phyloP scores from a whole-genome alignment of 2,329 filamentous ascomycete species.

The Calcarisporium arbuscula region DNA sequence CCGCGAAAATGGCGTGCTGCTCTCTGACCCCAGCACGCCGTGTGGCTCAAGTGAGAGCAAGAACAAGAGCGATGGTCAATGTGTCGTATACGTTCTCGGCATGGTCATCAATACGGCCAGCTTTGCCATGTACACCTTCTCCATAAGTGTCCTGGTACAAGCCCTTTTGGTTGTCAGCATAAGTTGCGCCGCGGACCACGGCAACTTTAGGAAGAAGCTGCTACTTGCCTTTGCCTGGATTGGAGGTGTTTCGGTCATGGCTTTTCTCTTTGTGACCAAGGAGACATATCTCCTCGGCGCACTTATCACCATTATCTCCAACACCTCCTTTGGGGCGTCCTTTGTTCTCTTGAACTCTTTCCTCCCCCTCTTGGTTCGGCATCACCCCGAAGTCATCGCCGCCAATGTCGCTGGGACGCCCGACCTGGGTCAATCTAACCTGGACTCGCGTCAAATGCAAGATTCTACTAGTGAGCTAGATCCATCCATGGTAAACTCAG shows the following conservation, averaged over 20 bases:
- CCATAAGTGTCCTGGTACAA: constrained; percentile 82
- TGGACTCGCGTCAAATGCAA: constrained; percentile 29
- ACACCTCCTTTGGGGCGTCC: constrained; percentile 89
- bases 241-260: constrained; percentile 79
- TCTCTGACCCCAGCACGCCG: constrained; percentile 68
- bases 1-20: constrained; percentile 81
- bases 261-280: constrained; percentile 73
- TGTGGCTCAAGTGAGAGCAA: constrained; percentile 62
- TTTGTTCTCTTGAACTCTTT: constrained; percentile 97
- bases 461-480: constrained; percentile 23
- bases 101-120: constrained; percentile 89
- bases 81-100: constrained; percentile 75
- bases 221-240: constrained; percentile 78
- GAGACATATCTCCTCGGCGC: constrained; percentile 74
- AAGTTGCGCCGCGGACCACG: constrained; percentile 92
- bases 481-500: constrained; percentile 31
- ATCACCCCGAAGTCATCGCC: constrained; percentile 57
- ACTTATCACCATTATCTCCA: constrained; percentile 80
- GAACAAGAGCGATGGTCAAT: constrained; percentile 55
- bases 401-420: constrained; percentile 20
- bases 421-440: constrained; percentile 22
- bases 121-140: constrained; percentile 98
- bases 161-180: constrained; percentile 91
- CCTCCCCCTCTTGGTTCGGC: constrained; percentile 79
- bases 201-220: constrained; percentile 82